Evolutionary conservation across 2,329 filamentous ascomycete genomes (phyloP), one percentile per base, ranked within the genome.

Genomic region (Pseudocercospora musae): DNA sequence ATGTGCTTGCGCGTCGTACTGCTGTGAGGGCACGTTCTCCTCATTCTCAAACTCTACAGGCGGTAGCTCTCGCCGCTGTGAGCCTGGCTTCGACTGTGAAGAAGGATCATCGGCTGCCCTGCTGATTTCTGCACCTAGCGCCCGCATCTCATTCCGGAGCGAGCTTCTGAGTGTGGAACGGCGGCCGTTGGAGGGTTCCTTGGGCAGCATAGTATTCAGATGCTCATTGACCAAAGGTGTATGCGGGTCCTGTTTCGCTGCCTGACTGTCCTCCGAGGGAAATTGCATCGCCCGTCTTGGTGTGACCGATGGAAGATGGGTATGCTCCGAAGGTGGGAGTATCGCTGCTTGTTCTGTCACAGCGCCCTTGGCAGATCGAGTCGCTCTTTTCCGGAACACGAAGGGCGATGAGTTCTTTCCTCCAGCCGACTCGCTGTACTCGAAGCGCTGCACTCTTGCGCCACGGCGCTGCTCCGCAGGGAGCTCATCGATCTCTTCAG

Each of bases 301-400:
- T 11, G 60, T 59, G 29, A 59, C 50, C 27, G 58, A 42, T 27
- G 62, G 54, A 21, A 29, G 60, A 48, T 56, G 57, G 5, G 52
- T 46, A 25, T 57, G 40, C 40, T 49, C n/a, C n/a, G 54, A 44
- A 42, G 33, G 42, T 37, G 9, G 15, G 15, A 31, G 29, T 44
- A 25, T 25, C 48, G 25, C 48, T 21, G 5, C 21, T 27, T 58
- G 18, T 20, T 57, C 29, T 11, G 62, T 37, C 11, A 57, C 52
- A 9, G 60, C 29, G 21, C 27, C 44, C 31, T 62, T 59, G 20
- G 61, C 48, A 27, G 25, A 55, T 31, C 62, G 66, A n/a, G 63
- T 58, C 10, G 20, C 54, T 23, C 68, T 65, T 58, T 71, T 72
- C 33, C 70, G 68, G 55, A 69, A 73, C 56, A 70, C 48, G 40